Percentiles rank a stretch among this genome's conserved stretches.
Conservation (phyloP, 352 stramenopile species). For the Hyaloperonospora brassicae region DNA sequence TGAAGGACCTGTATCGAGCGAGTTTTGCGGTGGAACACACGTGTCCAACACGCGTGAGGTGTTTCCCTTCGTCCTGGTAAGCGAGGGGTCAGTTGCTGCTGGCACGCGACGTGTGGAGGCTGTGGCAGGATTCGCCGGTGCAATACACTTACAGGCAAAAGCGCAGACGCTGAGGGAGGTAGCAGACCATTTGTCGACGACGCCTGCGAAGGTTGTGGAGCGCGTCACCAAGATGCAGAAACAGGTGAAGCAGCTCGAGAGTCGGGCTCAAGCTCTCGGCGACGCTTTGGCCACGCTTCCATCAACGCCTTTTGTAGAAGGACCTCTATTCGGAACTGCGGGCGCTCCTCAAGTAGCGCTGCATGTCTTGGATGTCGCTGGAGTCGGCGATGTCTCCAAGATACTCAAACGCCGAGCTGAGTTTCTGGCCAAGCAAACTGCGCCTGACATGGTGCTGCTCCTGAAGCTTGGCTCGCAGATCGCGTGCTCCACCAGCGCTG, state of each 20-base stretch:
- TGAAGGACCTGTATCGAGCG: slow-evolving; percentile 27
- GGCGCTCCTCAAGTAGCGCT: slow-evolving; percentile 26
- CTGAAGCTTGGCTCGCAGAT: slow-evolving; percentile 46
- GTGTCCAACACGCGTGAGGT: slow-evolving; percentile 35
- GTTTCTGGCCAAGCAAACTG: slow-evolving; percentile 30
- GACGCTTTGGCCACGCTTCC: slow-evolving; percentile 43
- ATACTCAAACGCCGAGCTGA: slow-evolving; percentile 58
- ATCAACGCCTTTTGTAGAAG: slow-evolving; percentile 26
- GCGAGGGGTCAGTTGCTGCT: slow-evolving; percentile 67
- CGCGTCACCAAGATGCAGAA: slow-evolving; percentile 63
- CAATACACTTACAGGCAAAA: slow-evolving; percentile 53
- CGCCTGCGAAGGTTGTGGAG: slow-evolving; percentile 49
- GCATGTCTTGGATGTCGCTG: slow-evolving; percentile 21
- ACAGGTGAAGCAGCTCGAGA: slow-evolving; percentile 60
- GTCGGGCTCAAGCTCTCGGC: slow-evolving; percentile 36
- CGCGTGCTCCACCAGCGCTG: slow-evolving; percentile 34
- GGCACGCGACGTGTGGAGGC: slow-evolving; percentile 71
- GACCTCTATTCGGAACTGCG: slow-evolving; percentile 16
- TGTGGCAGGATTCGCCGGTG: slow-evolving; percentile 41
- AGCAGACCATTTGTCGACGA: slow-evolving; percentile 52
- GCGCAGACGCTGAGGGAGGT: slow-evolving; percentile 38
- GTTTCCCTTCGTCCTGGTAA: slow-evolving; percentile 70
- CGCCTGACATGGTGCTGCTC: slow-evolving; percentile 30
- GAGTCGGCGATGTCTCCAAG: slow-evolving; percentile 35
- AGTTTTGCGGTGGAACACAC: slow-evolving; percentile 80